phyloP scores from a whole-genome alignment of 352 stramenopile genomes.

The Pythium periplocum region DNA sequence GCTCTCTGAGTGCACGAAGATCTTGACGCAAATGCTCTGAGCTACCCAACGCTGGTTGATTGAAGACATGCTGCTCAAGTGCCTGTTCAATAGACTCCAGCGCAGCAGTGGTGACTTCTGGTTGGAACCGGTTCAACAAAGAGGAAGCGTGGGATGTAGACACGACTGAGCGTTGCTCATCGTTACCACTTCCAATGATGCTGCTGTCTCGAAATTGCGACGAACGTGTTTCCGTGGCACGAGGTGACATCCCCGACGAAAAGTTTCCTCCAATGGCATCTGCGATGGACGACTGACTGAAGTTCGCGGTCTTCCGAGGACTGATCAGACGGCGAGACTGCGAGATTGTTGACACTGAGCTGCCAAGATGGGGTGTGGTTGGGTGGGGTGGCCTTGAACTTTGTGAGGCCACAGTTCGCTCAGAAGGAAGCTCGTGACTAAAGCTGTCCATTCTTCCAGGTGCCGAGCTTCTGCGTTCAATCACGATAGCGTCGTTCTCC shows the following conservation, averaged over 20 bases:
- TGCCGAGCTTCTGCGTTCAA: no score
- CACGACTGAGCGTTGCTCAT: slow-evolving; percentile 48
- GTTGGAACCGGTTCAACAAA: slow-evolving; percentile 58
- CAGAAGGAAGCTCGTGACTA: no score
- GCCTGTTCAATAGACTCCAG: slow-evolving; percentile 58
- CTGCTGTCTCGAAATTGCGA: slow-evolving; percentile 11
- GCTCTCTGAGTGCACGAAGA: slow-evolving; percentile 57
- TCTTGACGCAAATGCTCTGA: slow-evolving; percentile 33
- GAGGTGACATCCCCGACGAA: slow-evolving; percentile 6
- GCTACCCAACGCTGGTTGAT: slow-evolving; percentile 24
- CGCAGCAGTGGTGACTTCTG: slow-evolving; percentile 40
- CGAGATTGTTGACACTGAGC: no score
- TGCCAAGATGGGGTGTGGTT: no score
- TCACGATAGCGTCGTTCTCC: no score
- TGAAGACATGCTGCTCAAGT: slow-evolving; percentile 47
- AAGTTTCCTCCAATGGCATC: slow-evolving; percentile 14
- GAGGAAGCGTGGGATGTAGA: slow-evolving; percentile 29
- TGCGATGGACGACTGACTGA: slow-evolving; percentile 1
- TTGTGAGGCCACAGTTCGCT: no score
- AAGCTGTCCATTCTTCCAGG: no score
- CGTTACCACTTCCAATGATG: slow-evolving; percentile 10
- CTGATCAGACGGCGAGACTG: no score
- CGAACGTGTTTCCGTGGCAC: not conserved
- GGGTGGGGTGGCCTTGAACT: no score
- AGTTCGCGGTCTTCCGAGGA: no score